Evolutionary conservation across 208 protist species (phyloP).

Genomic region (Trichomonas tenax): DNA sequence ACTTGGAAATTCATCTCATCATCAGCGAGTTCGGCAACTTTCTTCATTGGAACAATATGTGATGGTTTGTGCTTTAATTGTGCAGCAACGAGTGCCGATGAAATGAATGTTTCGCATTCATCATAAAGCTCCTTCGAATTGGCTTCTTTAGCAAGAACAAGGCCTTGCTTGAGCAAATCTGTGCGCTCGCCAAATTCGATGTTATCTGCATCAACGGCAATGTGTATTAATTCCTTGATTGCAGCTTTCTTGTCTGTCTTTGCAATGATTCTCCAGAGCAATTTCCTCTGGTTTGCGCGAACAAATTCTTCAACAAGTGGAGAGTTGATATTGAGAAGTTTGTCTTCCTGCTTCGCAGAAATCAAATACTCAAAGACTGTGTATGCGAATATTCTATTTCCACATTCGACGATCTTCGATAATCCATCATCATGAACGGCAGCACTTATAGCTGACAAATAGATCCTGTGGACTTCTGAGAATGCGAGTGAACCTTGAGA

Average conservation of each 20-base stretch:
- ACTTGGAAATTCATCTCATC: background rate
- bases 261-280: background rate
- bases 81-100: background rate
- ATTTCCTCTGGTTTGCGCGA: background rate
- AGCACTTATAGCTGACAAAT: background rate
- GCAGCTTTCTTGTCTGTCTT: background rate
- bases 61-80: background rate
- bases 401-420: background rate
- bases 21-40: background rate
- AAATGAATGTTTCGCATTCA: background rate
- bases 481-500: background rate
- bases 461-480: background rate
- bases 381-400: background rate
- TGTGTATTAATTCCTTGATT: background rate
- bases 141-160: background rate
- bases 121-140: background rate
- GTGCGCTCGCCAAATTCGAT: background rate
- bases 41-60: background rate
- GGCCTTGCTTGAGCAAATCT: background rate
- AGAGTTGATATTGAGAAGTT: background rate
- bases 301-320: background rate
- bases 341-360: background rate
- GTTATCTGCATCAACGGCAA: background rate
- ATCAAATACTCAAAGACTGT: background rate
- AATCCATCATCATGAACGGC: background rate